Evolutionary conservation across 208 protist genomes (phyloP).

Genomic region (Leptomonas pyrrhocoris): DNA sequence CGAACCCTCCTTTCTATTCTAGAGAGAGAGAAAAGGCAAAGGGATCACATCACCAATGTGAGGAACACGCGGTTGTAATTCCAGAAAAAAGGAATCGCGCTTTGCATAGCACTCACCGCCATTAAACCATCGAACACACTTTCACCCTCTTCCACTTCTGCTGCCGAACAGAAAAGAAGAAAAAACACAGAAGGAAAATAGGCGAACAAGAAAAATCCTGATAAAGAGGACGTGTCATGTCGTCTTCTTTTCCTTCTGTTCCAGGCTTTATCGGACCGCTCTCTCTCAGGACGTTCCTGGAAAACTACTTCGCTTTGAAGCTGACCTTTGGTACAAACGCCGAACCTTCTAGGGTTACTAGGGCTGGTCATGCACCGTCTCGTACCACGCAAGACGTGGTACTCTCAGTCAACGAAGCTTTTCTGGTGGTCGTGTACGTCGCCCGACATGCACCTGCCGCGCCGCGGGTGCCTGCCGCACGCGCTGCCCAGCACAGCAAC

Average conservation of each 20-base stretch:
- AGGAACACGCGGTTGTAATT: too few relatives aligned
- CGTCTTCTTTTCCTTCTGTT: conserved; percentile 44
- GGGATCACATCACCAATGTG: too few relatives aligned
- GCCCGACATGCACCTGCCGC: conserved; percentile 36
- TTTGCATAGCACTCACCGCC: too few relatives aligned
- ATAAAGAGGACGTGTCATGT: conserved; percentile 39
- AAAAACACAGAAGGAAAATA: background rate
- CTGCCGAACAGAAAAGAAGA: conserved; percentile 1
- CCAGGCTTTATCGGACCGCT: conserved; percentile 55
- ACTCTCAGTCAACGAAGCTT: conserved; percentile 36
- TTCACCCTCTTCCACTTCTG: background rate
- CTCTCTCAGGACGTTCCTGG: conserved; percentile 57
- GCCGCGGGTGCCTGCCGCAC: conserved; percentile 4
- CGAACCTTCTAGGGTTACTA: background rate
- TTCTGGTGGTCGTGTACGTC: conserved; percentile 57
- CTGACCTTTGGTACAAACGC: conserved; percentile 24
- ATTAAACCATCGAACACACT: too few relatives aligned
- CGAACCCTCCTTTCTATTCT: too few relatives aligned
- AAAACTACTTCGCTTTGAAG: conserved; percentile 40
- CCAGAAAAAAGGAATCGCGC: too few relatives aligned
- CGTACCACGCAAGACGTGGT: conserved; percentile 11
- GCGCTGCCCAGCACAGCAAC: background rate
- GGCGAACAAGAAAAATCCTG: background rate
- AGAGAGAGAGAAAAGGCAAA: too few relatives aligned
- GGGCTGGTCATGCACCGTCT: background rate